Evolutionary conservation across 164 flowering plant genomes (phyloP).

Genomic region (Magnolia changhungtana): DNA sequence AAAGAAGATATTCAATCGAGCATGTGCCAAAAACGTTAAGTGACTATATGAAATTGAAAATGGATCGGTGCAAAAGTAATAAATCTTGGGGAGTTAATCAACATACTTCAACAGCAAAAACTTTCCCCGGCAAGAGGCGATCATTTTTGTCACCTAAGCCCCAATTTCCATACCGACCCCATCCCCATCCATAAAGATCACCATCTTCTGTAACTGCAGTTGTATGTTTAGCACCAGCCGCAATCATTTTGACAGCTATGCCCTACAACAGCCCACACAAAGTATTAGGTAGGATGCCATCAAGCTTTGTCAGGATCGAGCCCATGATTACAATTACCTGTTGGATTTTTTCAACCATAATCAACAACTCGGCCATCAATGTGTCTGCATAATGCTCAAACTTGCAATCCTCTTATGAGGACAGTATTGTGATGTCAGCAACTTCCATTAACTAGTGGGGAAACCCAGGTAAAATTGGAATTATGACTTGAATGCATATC

Average conservation of each 20-base stretch:
- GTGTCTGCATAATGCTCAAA: too few species aligned
- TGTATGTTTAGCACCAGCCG: too few species aligned
- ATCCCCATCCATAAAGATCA: constrained; percentile 96
- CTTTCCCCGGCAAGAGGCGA: constrained; percentile 71
- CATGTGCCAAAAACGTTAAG: neutral
- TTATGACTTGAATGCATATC: too few species aligned
- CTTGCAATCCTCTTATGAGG: too few species aligned
- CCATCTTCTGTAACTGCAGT: too few species aligned
- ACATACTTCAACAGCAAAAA: constrained; percentile 60
- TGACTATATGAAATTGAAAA: neutral
- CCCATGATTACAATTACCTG: too few species aligned
- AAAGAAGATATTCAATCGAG: neutral
- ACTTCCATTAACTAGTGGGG: too few species aligned
- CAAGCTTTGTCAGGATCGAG: too few species aligned
- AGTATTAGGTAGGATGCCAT: neutral
- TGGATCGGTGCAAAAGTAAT: neutral
- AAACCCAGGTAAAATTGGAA: too few species aligned
- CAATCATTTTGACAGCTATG: constrained; percentile 81
- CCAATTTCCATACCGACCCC: constrained; percentile 98
- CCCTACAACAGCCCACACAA: constrained; percentile 45
- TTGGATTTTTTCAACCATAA: too few species aligned
- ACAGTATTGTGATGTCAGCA: too few species aligned
- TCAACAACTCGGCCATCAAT: too few species aligned
- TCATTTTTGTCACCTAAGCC: constrained; percentile 96
- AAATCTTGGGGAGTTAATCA: neutral